Evolutionary conservation across 2,329 filamentous ascomycete species (phyloP), one percentile per base, ranked within the genome.

Genomic region (Pseudocercospora fijiensis): DNA sequence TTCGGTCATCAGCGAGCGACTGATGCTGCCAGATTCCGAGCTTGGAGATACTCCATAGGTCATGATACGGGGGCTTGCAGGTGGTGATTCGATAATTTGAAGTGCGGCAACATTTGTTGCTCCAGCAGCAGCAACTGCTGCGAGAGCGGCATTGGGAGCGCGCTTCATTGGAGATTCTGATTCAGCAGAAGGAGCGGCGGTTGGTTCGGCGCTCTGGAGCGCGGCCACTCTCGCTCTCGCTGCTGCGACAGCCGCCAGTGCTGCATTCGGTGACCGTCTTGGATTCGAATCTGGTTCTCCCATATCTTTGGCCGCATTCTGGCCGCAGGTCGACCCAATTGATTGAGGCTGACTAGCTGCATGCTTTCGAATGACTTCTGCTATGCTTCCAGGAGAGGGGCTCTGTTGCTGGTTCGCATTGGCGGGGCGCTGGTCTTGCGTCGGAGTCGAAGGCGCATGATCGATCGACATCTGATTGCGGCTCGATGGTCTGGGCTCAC

Each of bases 61-160:
- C 27, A 45, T 28, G 26, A 24, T 33, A 22, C 45, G 56, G 18
- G 57, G 55, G 53, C 56, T 62, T 13, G 53, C 57, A 24, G 49
- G 2, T 11, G 60, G 53, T 4, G 55, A 49, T 24, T 59, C 62
- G 4, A 63, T 55, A n/a, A 60, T 57, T 30, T 64, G 59, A 20
- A 69, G 57, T 13, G 67, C 67, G 13, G 68, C 68, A 18, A 70
- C 67, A 59, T 67, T 67, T 13, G 68, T 67, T 13, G 68, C 68
- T 63, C 67, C 47, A 6, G 68, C 68, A 10, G 64, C 63, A 20
- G 65, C 65, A 16, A 70, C 58, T 18, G 68, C 65, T 27, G 63
- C 57, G 6, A 20, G 52, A 18, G 52, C 26, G n/a, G 52, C 52
- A 8, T 56, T 22, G 4, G 26, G 52, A 18, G 33, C 37, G 22